Evolutionary conservation across 768 basidiomycete species (phyloP), one percentile per base, ranked within the genome.

Genomic region (Hypsizygus marmoreus): DNA sequence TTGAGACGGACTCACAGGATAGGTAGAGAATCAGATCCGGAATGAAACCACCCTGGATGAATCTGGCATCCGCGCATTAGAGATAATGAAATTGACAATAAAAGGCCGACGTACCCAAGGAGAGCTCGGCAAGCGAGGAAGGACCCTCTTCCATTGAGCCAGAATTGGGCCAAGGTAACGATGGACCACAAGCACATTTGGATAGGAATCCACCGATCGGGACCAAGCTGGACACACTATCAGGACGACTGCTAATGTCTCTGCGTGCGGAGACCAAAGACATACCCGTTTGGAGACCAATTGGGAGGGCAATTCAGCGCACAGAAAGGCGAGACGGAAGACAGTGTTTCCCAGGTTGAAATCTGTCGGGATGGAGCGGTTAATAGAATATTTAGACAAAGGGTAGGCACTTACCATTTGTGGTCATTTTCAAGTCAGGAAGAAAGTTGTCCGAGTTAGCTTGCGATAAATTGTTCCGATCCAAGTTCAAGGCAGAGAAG

Each of bases 181-280:
- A 80, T 58, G 13, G 76, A 74, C 79, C 79, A 81, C 13, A 72
- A 48, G 40, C 74, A 76, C 66, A 82, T 79, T 57, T 82, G 80
- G 1, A 69, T 73, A 4, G 81, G 79, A 60, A 82, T 81, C 81
- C 79, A 84, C 19, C 77, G 73, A 59, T 85, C 82, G 3, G 82
- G 81, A 2, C 83, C 82, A 29, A 81, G 50, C 76, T 79, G 38
- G 13, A 13, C 22, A 25, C 9, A 6, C 29, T 25, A 24, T 14
- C n/a, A 31, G 36, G 9, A n/a, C 9, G 12, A 33, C 20, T 33
- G 11, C 40, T 14, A 11, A 7, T 30, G 11, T 12, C 34, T 10
- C 9, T n/a, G 9, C 17, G 1, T 11, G 29, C 6, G 29, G 22
- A n/a, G 11, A 34, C 36, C 11, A 14, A 17, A 26, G 1, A 58